These are phyloP conservation scores for Aspergillus fischeri DNA, from an alignment of 2,329 filamentous ascomycete species.

Conservation along the genomic window DNA sequence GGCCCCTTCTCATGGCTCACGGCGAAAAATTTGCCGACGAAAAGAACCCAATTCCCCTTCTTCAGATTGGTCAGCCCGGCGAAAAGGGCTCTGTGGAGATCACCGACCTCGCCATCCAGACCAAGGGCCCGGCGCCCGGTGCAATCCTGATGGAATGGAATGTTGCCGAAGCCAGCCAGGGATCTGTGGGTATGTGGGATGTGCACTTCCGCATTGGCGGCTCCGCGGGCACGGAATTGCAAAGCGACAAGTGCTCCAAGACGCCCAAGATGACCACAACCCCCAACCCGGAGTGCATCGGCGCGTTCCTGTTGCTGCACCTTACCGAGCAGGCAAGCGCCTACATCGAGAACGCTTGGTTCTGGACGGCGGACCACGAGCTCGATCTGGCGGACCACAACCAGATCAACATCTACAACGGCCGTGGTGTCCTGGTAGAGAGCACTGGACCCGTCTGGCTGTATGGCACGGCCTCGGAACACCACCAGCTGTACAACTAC, in stretches of 20 bases:
- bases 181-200: conserved; percentile 82
- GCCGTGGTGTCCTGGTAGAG: conserved; percentile 77
- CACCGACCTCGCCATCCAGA: conserved; percentile 80
- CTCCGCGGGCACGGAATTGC: conserved; percentile 74
- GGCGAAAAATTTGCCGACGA: conserved; percentile 70
- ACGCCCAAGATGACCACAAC: conserved; percentile 60
- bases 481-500: conserved; percentile 69
- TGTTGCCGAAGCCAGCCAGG: conserved; percentile 59
- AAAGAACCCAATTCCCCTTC: conserved; percentile 73
- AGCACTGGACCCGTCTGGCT: conserved; percentile 76
- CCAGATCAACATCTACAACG: conserved; percentile 75
- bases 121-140: conserved; percentile 75
- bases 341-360: conserved; percentile 87
- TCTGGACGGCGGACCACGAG: conserved; percentile 88
- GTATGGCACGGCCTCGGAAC: conserved; percentile 66
- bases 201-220: conserved; percentile 94
- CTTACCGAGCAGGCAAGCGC: conserved; percentile 55
- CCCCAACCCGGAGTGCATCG: conserved; percentile 65
- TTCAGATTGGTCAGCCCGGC: conserved; percentile 74
- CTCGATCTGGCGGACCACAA: conserved; percentile 68
- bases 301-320: conserved; percentile 63
- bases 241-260: conserved; percentile 75
- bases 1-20: conserved; percentile 82
- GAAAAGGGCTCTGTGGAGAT: conserved; percentile 81
- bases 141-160: conserved; percentile 94